Conservation (phyloP, 176 grass and related monocot genomes). For the Phoenix dactylifera region DNA sequence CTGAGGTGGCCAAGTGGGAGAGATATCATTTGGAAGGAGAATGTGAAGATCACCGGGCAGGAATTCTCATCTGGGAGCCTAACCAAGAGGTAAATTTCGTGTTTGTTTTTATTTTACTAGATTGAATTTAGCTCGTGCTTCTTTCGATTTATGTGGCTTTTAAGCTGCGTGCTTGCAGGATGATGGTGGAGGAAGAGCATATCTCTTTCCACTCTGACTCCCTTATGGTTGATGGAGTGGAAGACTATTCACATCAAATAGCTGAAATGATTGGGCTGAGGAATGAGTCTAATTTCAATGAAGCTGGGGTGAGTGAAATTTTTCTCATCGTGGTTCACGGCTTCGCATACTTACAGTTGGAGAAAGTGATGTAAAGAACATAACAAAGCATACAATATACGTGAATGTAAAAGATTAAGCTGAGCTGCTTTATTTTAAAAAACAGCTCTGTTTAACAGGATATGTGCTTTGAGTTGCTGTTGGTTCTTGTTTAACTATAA, state of each 20-base stretch:
- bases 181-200: conserved; percentile 99
- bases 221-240: conserved; percentile 81
- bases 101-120: neutral
- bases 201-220: conserved; percentile 87
- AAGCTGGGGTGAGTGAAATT: conserved; percentile 63
- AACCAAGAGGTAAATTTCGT: conserved; percentile 56
- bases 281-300: conserved; percentile 94
- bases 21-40: conserved; percentile 97
- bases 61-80: conserved; percentile 97
- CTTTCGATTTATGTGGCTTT: conserved; percentile 14
- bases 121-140: neutral
- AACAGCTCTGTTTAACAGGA: too few relatives aligned
- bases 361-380: too few relatives aligned
- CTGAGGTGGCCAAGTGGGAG: conserved; percentile 87
- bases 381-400: too few relatives aligned
- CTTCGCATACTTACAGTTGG: too few relatives aligned
- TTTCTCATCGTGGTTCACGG: neutral
- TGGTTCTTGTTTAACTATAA: too few relatives aligned
- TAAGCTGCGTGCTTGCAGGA: conserved; percentile 36
- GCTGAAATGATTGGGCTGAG: conserved; percentile 93
- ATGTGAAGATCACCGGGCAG: conserved; percentile 89
- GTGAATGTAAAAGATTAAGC: too few relatives aligned
- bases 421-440: too few relatives aligned
- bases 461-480: too few relatives aligned
- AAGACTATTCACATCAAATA: conserved; percentile 95